Base-by-base conservation (phyloP, 305 asterid species). In the Lippia alba region DNA sequence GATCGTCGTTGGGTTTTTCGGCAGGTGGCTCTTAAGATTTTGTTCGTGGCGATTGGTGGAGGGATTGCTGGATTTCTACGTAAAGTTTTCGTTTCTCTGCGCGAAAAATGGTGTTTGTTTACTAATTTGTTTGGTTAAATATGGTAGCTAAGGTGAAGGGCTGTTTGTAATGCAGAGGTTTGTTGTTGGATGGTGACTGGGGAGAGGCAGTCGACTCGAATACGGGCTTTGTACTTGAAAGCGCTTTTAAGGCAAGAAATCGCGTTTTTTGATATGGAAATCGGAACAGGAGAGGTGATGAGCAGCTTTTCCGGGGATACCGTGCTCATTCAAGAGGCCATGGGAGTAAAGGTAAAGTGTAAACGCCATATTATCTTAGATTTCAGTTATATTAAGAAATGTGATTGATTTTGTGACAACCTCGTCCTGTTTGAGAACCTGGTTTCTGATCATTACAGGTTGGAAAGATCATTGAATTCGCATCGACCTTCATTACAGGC, bases 101-200 rank as follows among this genome's bases (percentile, higher is more conserved):
- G 41, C 41, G n/a, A 49, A 2, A 34, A 14, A 36, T 54, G 4
- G 18, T 44, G 10, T 15, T 49, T 8, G 14, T 15, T 44, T 11
- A 11, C 10, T 44, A 5, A 11, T 44, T 41, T 11, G 3, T 44
- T 44, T 44, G 4, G 1, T 36, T 36, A 8, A 36, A 4, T 36
- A 2, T 36, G 41, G 41, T 36, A 7, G 41, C 8, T 4, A 0
- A 44, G 41, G 41, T 2, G 6, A 44, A 44, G 12, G 4, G 3
- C 14, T 44, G 15, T 60, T 62, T 14, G 15, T 69, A 40, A 54
- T 34, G 58, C 86, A 87, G 93, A 87, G 84, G 73, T 73, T 34
- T 49, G 61, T 19, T 87, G 91, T 60, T 85, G 93, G 91, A 76
- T 18, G 69, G 46, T 83, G 51, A 70, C 85, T 0, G 89, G 91